Conservation (phyloP, 768 basidiomycete species). For the Boletus insuetus region DNA sequence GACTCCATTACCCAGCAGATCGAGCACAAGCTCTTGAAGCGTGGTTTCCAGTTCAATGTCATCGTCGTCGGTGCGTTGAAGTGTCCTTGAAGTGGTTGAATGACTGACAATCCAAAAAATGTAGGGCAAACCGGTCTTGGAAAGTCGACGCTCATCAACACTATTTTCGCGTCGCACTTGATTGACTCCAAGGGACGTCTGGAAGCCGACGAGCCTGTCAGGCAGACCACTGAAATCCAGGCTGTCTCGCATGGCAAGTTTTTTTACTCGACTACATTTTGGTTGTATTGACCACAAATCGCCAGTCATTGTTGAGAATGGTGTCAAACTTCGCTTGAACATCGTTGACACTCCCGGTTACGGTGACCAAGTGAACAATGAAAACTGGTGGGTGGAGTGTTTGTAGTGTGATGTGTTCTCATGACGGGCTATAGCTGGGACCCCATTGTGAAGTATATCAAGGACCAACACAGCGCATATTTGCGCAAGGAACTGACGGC, state of each 20-base stretch:
- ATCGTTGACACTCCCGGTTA: conserved; percentile 99
- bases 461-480: conserved; percentile 98
- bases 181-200: conserved; percentile 96
- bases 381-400: conserved; percentile 72
- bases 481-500: conserved; percentile 98
- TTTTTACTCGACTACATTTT: conserved; percentile 5
- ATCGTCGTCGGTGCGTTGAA: conserved; percentile 83
- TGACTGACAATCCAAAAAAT: background rate
- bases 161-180: conserved; percentile 97
- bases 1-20: conserved; percentile 97
- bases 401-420: background rate
- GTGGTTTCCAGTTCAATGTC: conserved; percentile 99
- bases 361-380: conserved; percentile 98
- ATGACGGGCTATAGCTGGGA: conserved; percentile 73
- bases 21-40: conserved; percentile 98
- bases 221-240: conserved; percentile 97
- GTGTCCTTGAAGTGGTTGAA: background rate
- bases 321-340: conserved; percentile 90
- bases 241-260: conserved; percentile 85
- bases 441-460: conserved; percentile 98
- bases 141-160: conserved; percentile 98
- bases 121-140: conserved; percentile 95
- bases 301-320: conserved; percentile 92
- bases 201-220: conserved; percentile 81
- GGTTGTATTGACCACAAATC: conserved; percentile 11